Evolutionary conservation across 768 basidiomycete species (phyloP), one percentile per base, ranked within the genome.

Genomic region (Lactarius evosmus): DNA sequence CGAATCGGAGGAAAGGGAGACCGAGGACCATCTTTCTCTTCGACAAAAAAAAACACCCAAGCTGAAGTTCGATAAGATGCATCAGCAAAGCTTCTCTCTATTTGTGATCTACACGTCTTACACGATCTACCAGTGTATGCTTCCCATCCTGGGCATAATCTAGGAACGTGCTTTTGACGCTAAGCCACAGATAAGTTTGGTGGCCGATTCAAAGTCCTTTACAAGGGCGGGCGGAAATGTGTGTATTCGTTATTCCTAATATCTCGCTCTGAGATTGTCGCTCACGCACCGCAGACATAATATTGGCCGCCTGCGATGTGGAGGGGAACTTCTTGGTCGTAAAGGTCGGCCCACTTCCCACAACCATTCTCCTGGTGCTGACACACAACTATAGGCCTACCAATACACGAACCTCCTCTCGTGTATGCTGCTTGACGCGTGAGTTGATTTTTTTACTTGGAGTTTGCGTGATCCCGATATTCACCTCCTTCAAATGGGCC

Each of bases 391-490:
- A 25, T 60, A 88, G 84, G 90, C 92, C 19, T 93, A 89, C 72
- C 82, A 91, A 76, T 93, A 89, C 77, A 94, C 93, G 36, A 91
- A 90, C 68, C 76, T 95, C 3, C 77, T 95, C 52, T 94, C 93
- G 1, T 92, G 90, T 74, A 93, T 93, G 90, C 82, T 95, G n/a
- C 85, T 95, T 53, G 91, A 94, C 70, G 91, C 92, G 84, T 91
- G 72, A 65, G 85, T 70, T 38, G 36, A 30, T 51, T n/a, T n/a
- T n/a, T 22, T 22, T 14, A 38, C 14, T 19, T 52, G 19, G 25
- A n/a, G 5, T 22, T 4, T 59, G 14, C 44, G 11, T 60, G 12
- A 22, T 29, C 46, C n/a, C 22, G 44, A 34, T 17, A 49, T 27
- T 25, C 55, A 7, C 46, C 36, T 68, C 63, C 9, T 55, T 36